Evolutionary conservation across 768 basidiomycete genomes (phyloP), one percentile per base, ranked within the genome.

Genomic region (Suillus variegatus): DNA sequence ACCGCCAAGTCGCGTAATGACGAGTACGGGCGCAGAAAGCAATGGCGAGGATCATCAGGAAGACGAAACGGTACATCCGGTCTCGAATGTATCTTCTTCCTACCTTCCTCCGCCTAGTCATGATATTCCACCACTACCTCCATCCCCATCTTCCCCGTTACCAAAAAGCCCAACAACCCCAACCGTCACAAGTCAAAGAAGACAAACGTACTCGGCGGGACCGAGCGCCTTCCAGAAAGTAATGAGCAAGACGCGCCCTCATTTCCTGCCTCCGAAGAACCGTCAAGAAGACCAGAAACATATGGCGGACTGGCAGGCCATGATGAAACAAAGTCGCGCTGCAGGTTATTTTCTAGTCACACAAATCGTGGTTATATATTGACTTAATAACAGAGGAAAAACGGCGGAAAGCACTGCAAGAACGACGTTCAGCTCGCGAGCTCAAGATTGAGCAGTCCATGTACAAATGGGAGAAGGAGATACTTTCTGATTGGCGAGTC

Each of bases 181-280:
- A 69, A 55, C 64, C 65, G 9, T 63, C 66, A 14, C 61, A 49
- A 69, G 58, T 54, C 85, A 86, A 71, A 79, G 80, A 63, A 79
- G 80, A 62, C 75, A 77, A 46, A 77, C 81, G 38, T 86, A 86
- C 25, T 88, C 90, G 4, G 72, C 76, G 14, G 90, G 91, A 22
- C 91, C 91, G 12, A 92, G 89, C 69, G 75, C 79, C 6, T 82
- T 96, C 55, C 91, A 95, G 73, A 91, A 88, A 76, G 88, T 94
- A 41, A 79, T 91, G 60, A 94, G 91, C 76, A 90, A 86, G 75
- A 97, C 95, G 0, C 81, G 95, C n/a, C 95, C 92, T 20, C 76
- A 83, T 6, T 90, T 89, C 73, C 81, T 96, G n/a, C 95, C 95
- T 28, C 94, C 94, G 7, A 97, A 97, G 74, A 79, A 77, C 57